Percentiles rank a stretch among this genome's conserved stretches.
Evolutionary conservation across 176 grass and related monocot species (phyloP).

Genomic region (Eragrostis nindensis): DNA sequence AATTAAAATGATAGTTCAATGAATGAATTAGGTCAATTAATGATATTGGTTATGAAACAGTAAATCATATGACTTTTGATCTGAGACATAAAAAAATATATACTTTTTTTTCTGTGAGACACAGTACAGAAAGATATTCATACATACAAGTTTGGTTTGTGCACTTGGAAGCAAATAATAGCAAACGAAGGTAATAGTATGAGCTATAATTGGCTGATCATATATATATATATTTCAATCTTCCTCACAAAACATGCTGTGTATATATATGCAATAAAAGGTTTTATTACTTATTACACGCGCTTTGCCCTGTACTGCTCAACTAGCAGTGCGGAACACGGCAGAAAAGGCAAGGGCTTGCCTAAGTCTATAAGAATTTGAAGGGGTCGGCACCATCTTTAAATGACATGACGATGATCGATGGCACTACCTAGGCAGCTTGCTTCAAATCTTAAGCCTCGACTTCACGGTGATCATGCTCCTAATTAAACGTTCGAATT

Average conservation of each 20-base stretch:
- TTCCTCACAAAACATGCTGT: not conserved
- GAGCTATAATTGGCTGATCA: not conserved
- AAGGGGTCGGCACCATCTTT: slow-evolving; percentile 46
- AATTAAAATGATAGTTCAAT: slow-evolving; percentile 26
- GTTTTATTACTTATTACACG: not conserved
- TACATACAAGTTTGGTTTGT: too few relatives aligned
- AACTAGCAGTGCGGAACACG: slow-evolving; percentile 21
- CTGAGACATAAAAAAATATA: too few relatives aligned
- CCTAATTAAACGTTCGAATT: slow-evolving; percentile 22
- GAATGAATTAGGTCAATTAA: too few relatives aligned
- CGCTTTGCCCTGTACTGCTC: too few relatives aligned
- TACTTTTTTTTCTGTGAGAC: too few relatives aligned
- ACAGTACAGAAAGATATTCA: too few relatives aligned
- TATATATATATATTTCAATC: not conserved
- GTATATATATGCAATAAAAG: not conserved
- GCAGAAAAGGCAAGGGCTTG: not conserved
- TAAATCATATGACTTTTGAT: too few relatives aligned
- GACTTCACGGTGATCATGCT: slow-evolving; percentile 16
- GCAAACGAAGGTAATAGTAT: too few relatives aligned
- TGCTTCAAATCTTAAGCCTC: slow-evolving; percentile 24
- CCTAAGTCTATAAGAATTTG: slow-evolving; percentile 13
- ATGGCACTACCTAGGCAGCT: not conserved
- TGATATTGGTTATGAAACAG: too few relatives aligned
- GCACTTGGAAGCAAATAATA: too few relatives aligned
- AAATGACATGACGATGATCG: slow-evolving; percentile 25